Evolutionary conservation across 805 yeast species (phyloP).

Genomic region (Saturnispora halmiae): DNA sequence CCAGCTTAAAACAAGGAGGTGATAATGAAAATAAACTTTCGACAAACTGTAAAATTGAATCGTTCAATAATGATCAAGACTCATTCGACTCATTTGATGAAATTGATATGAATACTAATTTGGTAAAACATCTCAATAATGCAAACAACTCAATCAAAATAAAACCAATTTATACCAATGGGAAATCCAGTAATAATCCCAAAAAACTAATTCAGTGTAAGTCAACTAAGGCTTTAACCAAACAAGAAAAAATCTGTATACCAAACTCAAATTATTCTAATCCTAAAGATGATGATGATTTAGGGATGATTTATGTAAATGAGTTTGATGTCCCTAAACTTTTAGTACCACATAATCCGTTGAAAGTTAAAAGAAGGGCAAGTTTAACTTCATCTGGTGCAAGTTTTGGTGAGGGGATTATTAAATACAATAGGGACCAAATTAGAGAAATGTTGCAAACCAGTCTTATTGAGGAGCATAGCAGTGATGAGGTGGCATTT

Average conservation of each 20-base stretch:
- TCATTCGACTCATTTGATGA: slow-evolving; percentile 21
- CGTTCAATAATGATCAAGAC: slow-evolving; percentile 11
- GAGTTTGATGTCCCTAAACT: slow-evolving; percentile 11
- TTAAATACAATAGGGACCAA: slow-evolving; percentile 27
- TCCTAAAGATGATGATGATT: slow-evolving; percentile 14
- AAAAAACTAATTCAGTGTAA: slow-evolving; percentile 20
- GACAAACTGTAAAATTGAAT: slow-evolving; percentile 12
- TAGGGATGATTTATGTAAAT: slow-evolving; percentile 11
- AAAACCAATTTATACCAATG: slow-evolving; percentile 21
- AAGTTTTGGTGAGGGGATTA: slow-evolving; percentile 30
- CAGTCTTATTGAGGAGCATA: slow-evolving; percentile 13
- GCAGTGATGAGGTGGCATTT: too few relatives aligned
- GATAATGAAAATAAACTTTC: neutral
- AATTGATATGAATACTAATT: slow-evolving; percentile 18
- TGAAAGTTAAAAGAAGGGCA: slow-evolving; percentile 12
- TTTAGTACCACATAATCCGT: slow-evolving; percentile 9
- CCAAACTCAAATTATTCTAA: slow-evolving; percentile 12
- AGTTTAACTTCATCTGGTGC: slow-evolving; percentile 30
- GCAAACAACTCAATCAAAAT: neutral
- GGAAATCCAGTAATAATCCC: slow-evolving; percentile 11
- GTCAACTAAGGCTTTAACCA: slow-evolving; percentile 9
- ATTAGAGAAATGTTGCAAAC: slow-evolving; percentile 26
- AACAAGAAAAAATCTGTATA: slow-evolving; percentile 5
- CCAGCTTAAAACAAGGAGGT: slow-evolving; percentile 6
- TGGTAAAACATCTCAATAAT: neutral